A percentile compares a stretch with the other conserved stretches of the same genome.
phyloP scores from a whole-genome alignment of 169 alveolate genomes.

The Amoebophrya sp. region DNA sequence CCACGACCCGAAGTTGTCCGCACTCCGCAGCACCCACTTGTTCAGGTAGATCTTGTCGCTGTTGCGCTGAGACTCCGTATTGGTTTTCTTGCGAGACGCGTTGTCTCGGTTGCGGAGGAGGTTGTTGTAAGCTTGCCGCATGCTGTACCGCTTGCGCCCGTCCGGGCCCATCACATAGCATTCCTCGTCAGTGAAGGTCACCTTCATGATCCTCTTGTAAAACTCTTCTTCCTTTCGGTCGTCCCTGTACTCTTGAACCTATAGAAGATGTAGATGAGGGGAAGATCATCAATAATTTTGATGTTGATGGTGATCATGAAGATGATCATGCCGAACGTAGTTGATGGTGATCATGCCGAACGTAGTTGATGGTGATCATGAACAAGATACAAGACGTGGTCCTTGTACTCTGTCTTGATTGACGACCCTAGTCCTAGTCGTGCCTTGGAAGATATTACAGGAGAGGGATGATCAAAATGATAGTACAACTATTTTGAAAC shows the following conservation, averaged over 20 bases:
- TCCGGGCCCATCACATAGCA: neutral
- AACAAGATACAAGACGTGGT: too few relatives aligned
- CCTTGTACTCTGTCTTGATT: too few relatives aligned
- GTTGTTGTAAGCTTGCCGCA: conserved; percentile 10
- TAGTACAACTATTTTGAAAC: too few relatives aligned
- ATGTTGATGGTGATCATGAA: too few relatives aligned
- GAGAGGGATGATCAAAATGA: too few relatives aligned
- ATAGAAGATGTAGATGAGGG: too few relatives aligned
- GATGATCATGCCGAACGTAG: too few relatives aligned
- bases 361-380: too few relatives aligned
- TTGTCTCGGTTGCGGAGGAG: neutral
- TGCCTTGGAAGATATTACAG: too few relatives aligned
- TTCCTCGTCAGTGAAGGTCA: neutral
- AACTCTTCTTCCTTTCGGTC: neutral
- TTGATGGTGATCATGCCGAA: too few relatives aligned
- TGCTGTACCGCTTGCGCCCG: neutral
- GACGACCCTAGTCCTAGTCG: too few relatives aligned
- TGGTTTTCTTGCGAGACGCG: neutral
- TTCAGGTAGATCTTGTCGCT: neutral
- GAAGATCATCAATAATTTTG: too few relatives aligned
- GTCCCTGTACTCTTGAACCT: neutral
- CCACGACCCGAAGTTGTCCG: conserved; percentile 13
- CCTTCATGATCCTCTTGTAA: neutral
- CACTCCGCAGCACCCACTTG: neutral
- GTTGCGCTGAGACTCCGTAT: neutral